These are phyloP conservation scores for Funneliformis geosporum DNA, from an alignment of 192 early-diverging fungal genomes.

Conservation along the genomic window DNA sequence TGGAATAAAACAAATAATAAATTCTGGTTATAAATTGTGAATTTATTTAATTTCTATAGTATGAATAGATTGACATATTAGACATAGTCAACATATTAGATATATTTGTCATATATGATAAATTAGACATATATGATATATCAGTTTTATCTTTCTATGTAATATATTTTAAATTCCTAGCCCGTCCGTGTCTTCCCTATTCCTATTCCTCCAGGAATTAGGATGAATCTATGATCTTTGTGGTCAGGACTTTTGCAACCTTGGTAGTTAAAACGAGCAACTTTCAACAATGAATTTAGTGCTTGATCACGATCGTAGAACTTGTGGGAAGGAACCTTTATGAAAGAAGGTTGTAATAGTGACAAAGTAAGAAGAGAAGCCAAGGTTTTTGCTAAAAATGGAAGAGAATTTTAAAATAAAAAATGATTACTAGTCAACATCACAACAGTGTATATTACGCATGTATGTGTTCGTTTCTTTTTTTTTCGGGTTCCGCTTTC, in stretches of 20 bases:
- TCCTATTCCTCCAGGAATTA: conserved; percentile 29
- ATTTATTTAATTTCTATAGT: too few relatives aligned
- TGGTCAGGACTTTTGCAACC: conserved; percentile 3
- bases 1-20: too few relatives aligned
- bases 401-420: conserved; percentile 5
- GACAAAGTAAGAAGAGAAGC: neutral
- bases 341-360: neutral
- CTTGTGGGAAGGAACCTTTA: conserved; percentile 9
- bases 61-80: too few relatives aligned
- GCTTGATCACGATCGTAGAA: conserved; percentile 22
- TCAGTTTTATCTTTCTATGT: too few relatives aligned
- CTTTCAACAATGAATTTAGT: neutral
- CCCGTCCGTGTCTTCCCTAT: conserved; percentile 30
- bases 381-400: conserved; percentile 16
- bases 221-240: conserved; percentile 24
- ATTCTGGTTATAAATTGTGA: too few relatives aligned
- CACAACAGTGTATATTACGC: conserved; percentile 12
- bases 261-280: neutral
- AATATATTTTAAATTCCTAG: too few relatives aligned
- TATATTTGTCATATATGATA: too few relatives aligned
- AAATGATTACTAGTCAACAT: conserved; percentile 13
- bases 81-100: too few relatives aligned
- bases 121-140: too few relatives aligned
- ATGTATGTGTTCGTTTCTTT: too few relatives aligned
- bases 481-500: too few relatives aligned